Evolutionary conservation across 192 early-diverging fungal genomes (phyloP).

Genomic region (Backusella psychrophila): DNA sequence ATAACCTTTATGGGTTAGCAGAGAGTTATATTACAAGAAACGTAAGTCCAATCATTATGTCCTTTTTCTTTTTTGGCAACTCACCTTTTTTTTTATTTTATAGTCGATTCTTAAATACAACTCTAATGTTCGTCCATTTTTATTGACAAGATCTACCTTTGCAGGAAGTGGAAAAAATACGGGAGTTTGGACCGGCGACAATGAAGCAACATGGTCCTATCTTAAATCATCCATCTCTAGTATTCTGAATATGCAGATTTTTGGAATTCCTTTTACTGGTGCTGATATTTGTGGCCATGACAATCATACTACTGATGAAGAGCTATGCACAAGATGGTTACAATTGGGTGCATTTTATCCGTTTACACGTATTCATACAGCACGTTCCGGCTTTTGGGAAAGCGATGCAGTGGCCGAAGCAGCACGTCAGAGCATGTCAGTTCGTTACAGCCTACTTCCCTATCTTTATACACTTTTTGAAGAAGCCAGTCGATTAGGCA

Average conservation of each 20-base stretch:
- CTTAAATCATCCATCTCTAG: conserved; percentile 61
- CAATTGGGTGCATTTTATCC: conserved; percentile 51
- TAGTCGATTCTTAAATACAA: conserved; percentile 17
- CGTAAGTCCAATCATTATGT: neutral
- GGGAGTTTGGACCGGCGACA: conserved; percentile 50
- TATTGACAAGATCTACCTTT: conserved; percentile 65
- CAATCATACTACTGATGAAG: conserved; percentile 39
- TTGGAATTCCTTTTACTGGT: conserved; percentile 68
- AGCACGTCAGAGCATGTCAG: conserved; percentile 43
- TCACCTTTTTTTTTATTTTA: neutral
- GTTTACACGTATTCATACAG: conserved; percentile 60
- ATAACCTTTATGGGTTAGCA: conserved; percentile 34
- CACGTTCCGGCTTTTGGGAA: conserved; percentile 25
- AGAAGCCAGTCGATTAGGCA: conserved; percentile 46
- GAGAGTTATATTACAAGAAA: conserved; percentile 21
- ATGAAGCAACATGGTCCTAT: conserved; percentile 53
- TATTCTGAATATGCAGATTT: conserved; percentile 62
- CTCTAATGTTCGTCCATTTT: conserved; percentile 41
- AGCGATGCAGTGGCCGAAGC: conserved; percentile 50
- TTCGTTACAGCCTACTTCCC: conserved; percentile 60
- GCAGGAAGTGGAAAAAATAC: conserved; percentile 52
- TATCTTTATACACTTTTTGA: conserved; percentile 60
- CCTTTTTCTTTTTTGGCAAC: neutral
- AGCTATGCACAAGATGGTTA: conserved; percentile 66
- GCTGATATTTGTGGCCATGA: conserved; percentile 64